Evolutionary conservation across 768 basidiomycete species (phyloP).

Genomic region (Panaeolus papilionaceus): DNA sequence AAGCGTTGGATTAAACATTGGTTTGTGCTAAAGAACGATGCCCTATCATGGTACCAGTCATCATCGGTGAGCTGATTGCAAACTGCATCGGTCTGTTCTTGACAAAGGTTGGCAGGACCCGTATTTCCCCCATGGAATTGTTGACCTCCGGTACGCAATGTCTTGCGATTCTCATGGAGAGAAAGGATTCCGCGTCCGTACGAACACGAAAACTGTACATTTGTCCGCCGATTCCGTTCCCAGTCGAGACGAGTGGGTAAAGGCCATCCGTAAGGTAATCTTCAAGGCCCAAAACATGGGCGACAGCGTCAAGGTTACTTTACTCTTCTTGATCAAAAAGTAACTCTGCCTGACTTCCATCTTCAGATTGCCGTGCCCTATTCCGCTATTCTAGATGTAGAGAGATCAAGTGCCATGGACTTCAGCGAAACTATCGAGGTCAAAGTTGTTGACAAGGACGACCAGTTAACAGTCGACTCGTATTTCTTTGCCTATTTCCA

Average conservation of each 20-base stretch:
- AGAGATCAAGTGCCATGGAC: conserved; percentile 87
- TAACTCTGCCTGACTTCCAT: background rate
- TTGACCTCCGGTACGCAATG: conserved; percentile 93
- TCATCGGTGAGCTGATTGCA: conserved; percentile 67
- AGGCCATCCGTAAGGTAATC: conserved; percentile 91
- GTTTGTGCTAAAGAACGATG: conserved; percentile 96
- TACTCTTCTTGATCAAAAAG: background rate
- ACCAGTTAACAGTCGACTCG: conserved; percentile 80
- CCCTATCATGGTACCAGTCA: conserved; percentile 95
- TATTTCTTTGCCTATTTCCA: conserved; percentile 97
- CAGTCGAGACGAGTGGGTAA: conserved; percentile 94
- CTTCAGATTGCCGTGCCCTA: conserved; percentile 91
- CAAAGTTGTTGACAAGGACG: conserved; percentile 86
- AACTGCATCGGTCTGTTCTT: background rate
- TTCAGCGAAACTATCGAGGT: conserved; percentile 97
- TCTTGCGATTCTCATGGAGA: conserved; percentile 84
- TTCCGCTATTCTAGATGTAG: conserved; percentile 86
- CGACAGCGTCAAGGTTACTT: conserved; percentile 85
- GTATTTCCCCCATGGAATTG: conserved; percentile 96
- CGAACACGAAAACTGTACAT: conserved; percentile 77
- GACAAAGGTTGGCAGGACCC: conserved; percentile 69
- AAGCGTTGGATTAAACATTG: conserved; percentile 95
- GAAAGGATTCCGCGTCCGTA: conserved; percentile 82
- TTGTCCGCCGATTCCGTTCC: conserved; percentile 82
- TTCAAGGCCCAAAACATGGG: conserved; percentile 98